phyloP scores from a whole-genome alignment of 2,329 filamentous ascomycete genomes.

The Xylaria sp. region DNA sequence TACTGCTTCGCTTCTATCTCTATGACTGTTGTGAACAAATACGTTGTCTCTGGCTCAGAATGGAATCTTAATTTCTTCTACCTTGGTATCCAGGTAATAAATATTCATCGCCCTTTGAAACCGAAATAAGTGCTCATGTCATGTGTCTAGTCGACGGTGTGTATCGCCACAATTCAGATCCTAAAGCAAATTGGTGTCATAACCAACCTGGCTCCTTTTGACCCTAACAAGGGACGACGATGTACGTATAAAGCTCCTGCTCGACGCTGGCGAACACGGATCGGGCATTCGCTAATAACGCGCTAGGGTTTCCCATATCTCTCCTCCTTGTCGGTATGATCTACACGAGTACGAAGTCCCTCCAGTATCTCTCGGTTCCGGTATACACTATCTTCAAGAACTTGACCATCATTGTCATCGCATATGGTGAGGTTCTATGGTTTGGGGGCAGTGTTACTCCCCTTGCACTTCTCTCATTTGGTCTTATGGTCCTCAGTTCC shows the following conservation, averaged over 20 bases:
- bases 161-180: slow-evolving; percentile 82
- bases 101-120: slow-evolving; percentile 8
- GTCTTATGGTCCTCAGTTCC: slow-evolving; percentile 95
- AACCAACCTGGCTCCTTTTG: slow-evolving; percentile 83
- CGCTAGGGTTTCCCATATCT: slow-evolving; percentile 92
- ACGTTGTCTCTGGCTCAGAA: slow-evolving; percentile 87
- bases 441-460: slow-evolving; percentile 93
- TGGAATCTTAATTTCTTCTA: slow-evolving; percentile 99
- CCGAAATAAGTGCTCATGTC: slow-evolving; percentile 35
- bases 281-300: slow-evolving; percentile 37
- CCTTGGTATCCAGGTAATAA: slow-evolving; percentile 85
- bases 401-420: slow-evolving; percentile 97
- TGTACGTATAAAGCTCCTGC: slow-evolving; percentile 67
- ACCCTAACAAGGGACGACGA: slow-evolving; percentile 88
- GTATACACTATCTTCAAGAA: slow-evolving; percentile 99
- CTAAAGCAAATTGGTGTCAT: slow-evolving; percentile 88
- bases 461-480: slow-evolving; percentile 91
- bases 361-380: slow-evolving; percentile 95
- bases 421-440: slow-evolving; percentile 98
- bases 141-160: slow-evolving; percentile 79
- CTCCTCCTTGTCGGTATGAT: slow-evolving; percentile 98
- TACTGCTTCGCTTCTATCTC: slow-evolving; percentile 98
- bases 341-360: slow-evolving; percentile 94
- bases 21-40: slow-evolving; percentile 99
- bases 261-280: not conserved